Evolutionary conservation across 129 eudicot genomes (phyloP), one percentile per base, ranked within the genome.

Genomic region (Artemisia annua): DNA sequence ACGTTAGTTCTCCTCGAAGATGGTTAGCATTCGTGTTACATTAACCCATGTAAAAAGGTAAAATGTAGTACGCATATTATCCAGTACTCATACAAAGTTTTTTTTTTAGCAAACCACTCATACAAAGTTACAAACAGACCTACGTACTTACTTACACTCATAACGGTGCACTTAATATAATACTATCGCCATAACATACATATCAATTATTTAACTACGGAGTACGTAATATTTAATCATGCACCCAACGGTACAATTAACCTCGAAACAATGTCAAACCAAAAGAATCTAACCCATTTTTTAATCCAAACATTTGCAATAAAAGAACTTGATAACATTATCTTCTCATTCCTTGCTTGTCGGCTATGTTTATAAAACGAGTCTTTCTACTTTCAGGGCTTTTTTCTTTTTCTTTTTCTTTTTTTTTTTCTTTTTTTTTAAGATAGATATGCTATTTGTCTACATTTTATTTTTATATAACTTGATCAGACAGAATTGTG

Each of bases 181-280:
- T 56, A 39, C 49, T 51, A 44, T 39, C 26, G 30, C 28, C 18
- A 54, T 12, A 54, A n/a, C 3, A 16, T n/a, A 26, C 26, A 2
- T 5, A 55, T 43, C 11, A 48, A 17, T 19, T 54, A 48, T 48
- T 46, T 53, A 48, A 59, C 46, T 22, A n/a, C n/a, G n/a, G n/a
- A n/a, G n/a, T n/a, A n/a, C n/a, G n/a, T n/a, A 48, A 72, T 48
- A 43, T 11, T 5, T 39, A 72, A 19, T 48, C 20, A 61, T 51
- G 78, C 22, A 52, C 53, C 71, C 63, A 74, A 74, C 72, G 79
- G 72, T 64, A 63, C 78, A 74, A 32, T 71, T 63, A 26, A 63
- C 16, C 78, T 12, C 17, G 26, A 71, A 68, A 50, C 56, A 50
- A 15, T 56, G 39, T 17, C 54, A 48, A 55, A 13, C 48, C 35